These are phyloP conservation scores for Diversispora epigaea DNA, from an alignment of 192 early-diverging fungal genomes.

Conservation along the genomic window DNA sequence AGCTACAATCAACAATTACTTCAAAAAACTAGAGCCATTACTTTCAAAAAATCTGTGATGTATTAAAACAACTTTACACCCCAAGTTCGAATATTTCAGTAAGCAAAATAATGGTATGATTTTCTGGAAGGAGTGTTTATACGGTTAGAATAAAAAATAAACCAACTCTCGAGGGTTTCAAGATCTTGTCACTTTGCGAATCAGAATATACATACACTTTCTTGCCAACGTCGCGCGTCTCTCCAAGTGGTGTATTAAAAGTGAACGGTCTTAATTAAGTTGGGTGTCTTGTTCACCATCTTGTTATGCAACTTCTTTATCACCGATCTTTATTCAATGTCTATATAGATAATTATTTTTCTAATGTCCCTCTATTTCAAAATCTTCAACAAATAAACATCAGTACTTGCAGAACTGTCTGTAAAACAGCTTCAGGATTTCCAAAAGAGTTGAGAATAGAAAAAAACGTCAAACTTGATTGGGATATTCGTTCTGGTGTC, in stretches of 20 bases:
- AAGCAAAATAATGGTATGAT: too few relatives aligned
- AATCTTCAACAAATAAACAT: slow-evolving; percentile 17
- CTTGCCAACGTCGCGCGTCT: background rate
- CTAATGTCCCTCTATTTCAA: slow-evolving; percentile 35
- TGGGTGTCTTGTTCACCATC: background rate
- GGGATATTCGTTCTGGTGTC: slow-evolving; percentile 18
- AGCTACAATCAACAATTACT: too few relatives aligned
- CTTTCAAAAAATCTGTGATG: too few relatives aligned
- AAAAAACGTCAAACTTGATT: slow-evolving; percentile 22
- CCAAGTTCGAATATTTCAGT: too few relatives aligned
- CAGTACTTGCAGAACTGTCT: slow-evolving; percentile 34
- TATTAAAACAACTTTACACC: too few relatives aligned
- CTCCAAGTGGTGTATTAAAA: background rate
- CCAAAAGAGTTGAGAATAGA: slow-evolving; percentile 9
- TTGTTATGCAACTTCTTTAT: background rate
- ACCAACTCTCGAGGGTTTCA: background rate
- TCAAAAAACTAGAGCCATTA: too few relatives aligned
- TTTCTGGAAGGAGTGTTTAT: too few relatives aligned
- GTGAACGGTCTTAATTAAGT: background rate
- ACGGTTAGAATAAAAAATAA: background rate
- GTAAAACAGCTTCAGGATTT: background rate
- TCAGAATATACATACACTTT: background rate
- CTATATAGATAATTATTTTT: slow-evolving; percentile 34
- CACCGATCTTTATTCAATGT: slow-evolving; percentile 32
- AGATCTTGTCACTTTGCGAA: background rate